A percentile compares a stretch with the other conserved stretches of the same genome.
Conservation (phyloP, 371 early-diverging fungal genomes). For the Funneliformis caledonium region DNA sequence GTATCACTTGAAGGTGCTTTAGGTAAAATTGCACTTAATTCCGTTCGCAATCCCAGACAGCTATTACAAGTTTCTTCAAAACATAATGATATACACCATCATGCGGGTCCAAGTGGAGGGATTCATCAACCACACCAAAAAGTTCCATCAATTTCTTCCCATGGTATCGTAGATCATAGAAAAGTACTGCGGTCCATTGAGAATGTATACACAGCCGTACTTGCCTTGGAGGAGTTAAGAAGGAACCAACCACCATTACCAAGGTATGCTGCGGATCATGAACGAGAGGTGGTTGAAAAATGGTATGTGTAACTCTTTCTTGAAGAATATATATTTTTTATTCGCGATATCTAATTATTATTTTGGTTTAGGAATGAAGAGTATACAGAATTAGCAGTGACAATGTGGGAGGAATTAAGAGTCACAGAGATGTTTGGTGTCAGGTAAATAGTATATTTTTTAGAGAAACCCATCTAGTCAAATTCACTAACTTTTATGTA, state of each 20-base stretch:
- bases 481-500: neutral
- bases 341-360: slow-evolving; percentile 18
- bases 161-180: slow-evolving; percentile 54
- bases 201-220: slow-evolving; percentile 72
- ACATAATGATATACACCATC: neutral
- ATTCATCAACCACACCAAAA: neutral
- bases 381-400: slow-evolving; percentile 56
- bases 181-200: slow-evolving; percentile 78
- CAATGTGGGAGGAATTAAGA: slow-evolving; percentile 68
- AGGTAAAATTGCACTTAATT: slow-evolving; percentile 89
- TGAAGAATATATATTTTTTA: neutral
- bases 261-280: slow-evolving; percentile 55
- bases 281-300: slow-evolving; percentile 58
- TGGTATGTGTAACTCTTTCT: slow-evolving; percentile 45
- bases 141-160: slow-evolving; percentile 33
- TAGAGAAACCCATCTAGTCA: neutral
- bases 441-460: slow-evolving; percentile 51
- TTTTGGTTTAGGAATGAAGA: slow-evolving; percentile 56
- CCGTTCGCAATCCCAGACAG: slow-evolving; percentile 88
- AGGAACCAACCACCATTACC: slow-evolving; percentile 60
- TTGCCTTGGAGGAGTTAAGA: slow-evolving; percentile 84
- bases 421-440: slow-evolving; percentile 62
- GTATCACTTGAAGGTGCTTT: slow-evolving; percentile 94
- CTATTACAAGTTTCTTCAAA: slow-evolving; percentile 70
- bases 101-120: slow-evolving; percentile 23